Evolutionary conservation across 371 early-diverging fungal species (phyloP).

Genomic region (Synchytrium microbalum): DNA sequence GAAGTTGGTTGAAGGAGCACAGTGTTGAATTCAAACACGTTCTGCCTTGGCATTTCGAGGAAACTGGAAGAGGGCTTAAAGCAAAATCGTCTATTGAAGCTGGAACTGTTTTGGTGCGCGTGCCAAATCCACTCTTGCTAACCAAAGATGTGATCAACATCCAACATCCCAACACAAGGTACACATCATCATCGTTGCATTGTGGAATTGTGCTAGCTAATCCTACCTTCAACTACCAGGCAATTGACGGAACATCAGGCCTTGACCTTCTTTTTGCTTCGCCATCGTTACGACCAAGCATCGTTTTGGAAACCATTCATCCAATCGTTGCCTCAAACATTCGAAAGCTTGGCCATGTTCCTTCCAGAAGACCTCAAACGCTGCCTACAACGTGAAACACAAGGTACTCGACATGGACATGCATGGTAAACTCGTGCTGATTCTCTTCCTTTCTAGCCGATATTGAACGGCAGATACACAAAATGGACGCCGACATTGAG

Average conservation of each 20-base stretch:
- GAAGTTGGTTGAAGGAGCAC: background rate
- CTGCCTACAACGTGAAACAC: background rate
- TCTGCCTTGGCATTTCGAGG: background rate
- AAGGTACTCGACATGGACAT: background rate
- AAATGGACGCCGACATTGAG: background rate
- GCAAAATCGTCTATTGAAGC: background rate
- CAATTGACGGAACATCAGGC: background rate
- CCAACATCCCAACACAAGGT: background rate
- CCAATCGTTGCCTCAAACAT: background rate
- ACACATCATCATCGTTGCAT: no score
- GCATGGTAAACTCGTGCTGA: background rate
- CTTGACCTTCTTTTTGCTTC: background rate
- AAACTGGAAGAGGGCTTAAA: background rate
- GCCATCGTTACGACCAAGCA: background rate
- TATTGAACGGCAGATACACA: constrained; percentile 2
- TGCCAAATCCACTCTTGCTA: background rate
- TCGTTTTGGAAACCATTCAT: background rate
- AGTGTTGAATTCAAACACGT: background rate
- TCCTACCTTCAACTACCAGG: background rate
- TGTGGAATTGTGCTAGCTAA: no score
- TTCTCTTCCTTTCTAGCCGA: background rate
- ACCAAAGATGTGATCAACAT: background rate
- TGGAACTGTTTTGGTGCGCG: background rate
- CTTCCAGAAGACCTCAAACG: background rate
- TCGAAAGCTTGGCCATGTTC: background rate